Base-by-base conservation (phyloP, 73 alveolate species). In the Paramecium octaurelia region DNA sequence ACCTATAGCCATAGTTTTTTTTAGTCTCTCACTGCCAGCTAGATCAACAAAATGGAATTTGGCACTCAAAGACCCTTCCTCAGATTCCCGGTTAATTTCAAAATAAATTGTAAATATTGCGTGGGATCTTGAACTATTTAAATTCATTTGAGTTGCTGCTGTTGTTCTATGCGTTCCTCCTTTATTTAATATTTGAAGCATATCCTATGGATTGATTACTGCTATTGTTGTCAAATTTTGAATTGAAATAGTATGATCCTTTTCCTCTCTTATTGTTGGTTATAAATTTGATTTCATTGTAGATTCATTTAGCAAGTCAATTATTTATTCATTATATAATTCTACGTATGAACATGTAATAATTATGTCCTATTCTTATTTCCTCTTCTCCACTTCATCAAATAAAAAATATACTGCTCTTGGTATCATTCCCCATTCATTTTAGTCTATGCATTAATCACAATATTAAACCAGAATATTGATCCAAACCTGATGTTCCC, bases 1-100 rank as follows among this genome's bases (percentile, higher is more conserved):
- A 8, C 97, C 98, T 24, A 95, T 94, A n/a, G 99, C 99, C 43
- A 98, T 97, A 27, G 99, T 96, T 40, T 98, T 95, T 54, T 98
- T 97, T 11, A 95, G 95, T 86, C 99, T 96, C 88, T 98, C 99
- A 95, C 99, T 95, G 35, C 99, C 99, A 1, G 99, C 99, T 94
- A 98, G 90, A 95, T 98, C 99, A 11, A 98, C 99, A 86, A 98
- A 97, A 87, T 97, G 98, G 50, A 98, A 97, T 92, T 98, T 98
- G 4, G 99, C 99, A 38, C 94, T 96, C 95, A 96, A 95, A 87
- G 95, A 91, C 6, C 97, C 99, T 23, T 94, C 97, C 46, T 64
- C 84, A 36, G 95, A 96, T 43, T 95, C 93, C 11, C 59, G 69
- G 75, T 94, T 95, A 86, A 95, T 94, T 94, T 98, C 99, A 36